These are phyloP conservation scores for Aegilops umbellulata DNA, from an alignment of 176 grass and related monocot genomes.

Conservation along the genomic window DNA sequence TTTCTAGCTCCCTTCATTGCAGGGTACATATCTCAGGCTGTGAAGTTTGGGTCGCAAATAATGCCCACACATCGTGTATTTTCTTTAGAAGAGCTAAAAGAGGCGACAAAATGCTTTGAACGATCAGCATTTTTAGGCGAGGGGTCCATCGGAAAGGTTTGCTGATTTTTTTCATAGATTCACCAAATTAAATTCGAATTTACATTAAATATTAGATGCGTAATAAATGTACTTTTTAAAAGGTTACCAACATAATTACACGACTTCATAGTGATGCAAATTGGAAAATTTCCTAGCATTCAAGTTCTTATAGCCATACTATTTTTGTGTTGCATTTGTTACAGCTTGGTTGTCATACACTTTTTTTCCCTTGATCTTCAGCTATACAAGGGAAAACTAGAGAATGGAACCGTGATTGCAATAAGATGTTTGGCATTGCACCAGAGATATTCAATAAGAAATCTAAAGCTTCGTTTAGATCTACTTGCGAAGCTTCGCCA, in stretches of 20 bases:
- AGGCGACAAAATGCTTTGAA: slow-evolving; percentile 86
- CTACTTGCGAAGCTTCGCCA: slow-evolving; percentile 93
- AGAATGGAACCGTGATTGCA: slow-evolving; percentile 76
- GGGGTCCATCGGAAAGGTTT: slow-evolving; percentile 96
- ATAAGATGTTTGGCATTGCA: slow-evolving; percentile 91
- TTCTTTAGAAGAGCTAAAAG: slow-evolving; percentile 93
- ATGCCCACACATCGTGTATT: slow-evolving; percentile 63
- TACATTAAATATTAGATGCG: background rate
- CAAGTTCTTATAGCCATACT: background rate
- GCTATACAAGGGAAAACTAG: slow-evolving; percentile 91
- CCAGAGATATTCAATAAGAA: slow-evolving; percentile 85
- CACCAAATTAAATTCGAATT: background rate
- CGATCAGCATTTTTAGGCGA: slow-evolving; percentile 72
- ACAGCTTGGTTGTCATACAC: background rate
- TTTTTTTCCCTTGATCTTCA: slow-evolving; percentile 50
- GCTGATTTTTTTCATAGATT: background rate
- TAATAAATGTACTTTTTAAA: background rate
- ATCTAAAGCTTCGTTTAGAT: slow-evolving; percentile 94
- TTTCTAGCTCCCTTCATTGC: slow-evolving; percentile 17
- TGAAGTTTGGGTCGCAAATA: slow-evolving; percentile 82
- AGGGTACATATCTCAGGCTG: slow-evolving; percentile 93
- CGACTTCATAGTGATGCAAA: background rate
- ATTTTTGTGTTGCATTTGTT: slow-evolving; percentile 2
- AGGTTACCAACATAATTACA: background rate
- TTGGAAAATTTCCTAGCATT: background rate